Percentiles rank a stretch among this genome's conserved stretches.
Conservation (phyloP, 805 yeast genomes). For the Clavispora phyllophila region DNA sequence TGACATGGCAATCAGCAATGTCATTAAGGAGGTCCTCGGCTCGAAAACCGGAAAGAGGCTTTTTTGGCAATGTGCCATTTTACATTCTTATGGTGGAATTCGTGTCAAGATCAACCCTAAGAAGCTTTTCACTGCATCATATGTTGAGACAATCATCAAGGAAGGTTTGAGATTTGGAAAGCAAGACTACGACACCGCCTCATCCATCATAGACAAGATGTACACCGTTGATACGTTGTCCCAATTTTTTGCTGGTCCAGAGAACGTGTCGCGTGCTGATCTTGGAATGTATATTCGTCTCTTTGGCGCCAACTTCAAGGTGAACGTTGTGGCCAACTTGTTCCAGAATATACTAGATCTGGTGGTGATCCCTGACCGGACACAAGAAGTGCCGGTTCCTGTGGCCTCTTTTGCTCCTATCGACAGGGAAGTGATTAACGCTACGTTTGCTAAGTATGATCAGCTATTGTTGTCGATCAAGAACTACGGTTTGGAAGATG, state of each 20-base stretch:
- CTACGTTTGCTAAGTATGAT: slow-evolving; percentile 23
- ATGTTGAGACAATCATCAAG: slow-evolving; percentile 48
- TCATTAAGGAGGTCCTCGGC: slow-evolving; percentile 3
- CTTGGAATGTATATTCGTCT: slow-evolving; percentile 56
- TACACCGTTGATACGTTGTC: slow-evolving; percentile 15
- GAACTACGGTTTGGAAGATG: slow-evolving; percentile 33
- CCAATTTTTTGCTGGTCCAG: slow-evolving; percentile 10
- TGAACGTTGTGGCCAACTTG: slow-evolving; percentile 36
- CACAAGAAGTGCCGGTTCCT: not conserved
- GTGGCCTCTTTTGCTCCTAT: not conserved
- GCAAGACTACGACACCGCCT: slow-evolving; percentile 47
- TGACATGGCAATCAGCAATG: not conserved
- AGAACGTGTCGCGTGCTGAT: slow-evolving; percentile 42
- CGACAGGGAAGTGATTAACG: not conserved
- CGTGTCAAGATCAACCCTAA: slow-evolving; percentile 34
- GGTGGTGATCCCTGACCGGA: not conserved
- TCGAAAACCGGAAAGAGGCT: slow-evolving; percentile 16
- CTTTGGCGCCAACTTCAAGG: slow-evolving; percentile 48
- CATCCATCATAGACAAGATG: slow-evolving; percentile 33
- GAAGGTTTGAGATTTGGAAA: slow-evolving; percentile 69
- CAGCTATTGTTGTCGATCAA: slow-evolving; percentile 27
- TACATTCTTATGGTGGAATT: slow-evolving; percentile 45
- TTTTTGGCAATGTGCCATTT: slow-evolving; percentile 46
- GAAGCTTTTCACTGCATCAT: slow-evolving; percentile 31
- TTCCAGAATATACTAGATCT: slow-evolving; percentile 20